Base-by-base conservation (phyloP, 2,329 filamentous ascomycete genomes). In the Corinectria fuckeliana region DNA sequence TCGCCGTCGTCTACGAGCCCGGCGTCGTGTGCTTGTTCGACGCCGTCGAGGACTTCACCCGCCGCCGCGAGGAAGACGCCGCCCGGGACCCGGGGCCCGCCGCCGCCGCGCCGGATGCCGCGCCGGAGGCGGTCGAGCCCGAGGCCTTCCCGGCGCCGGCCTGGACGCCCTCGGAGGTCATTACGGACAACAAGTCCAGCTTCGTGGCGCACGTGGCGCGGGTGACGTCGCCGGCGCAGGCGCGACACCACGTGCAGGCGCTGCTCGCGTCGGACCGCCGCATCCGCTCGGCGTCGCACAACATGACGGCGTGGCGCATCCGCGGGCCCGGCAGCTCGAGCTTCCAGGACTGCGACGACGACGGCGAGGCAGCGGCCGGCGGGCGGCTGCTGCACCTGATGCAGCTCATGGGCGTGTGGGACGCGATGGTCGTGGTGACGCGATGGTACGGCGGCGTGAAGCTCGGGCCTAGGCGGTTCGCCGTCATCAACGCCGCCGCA, bases 361-460 rank as follows among this genome's bases (percentile, higher is more conserved):
- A 99, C 74, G 95, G 95, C 2, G 95, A 99, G 82, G 91, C 91
- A 23, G 95, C 95, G 5, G 95, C 95, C 0, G 95, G 95, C 1
- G 88, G 90, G 0, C 84, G 95, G 39, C 77, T 99, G 71, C 77
- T 98, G 60, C 92, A 96, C 78, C 80, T 99, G 26, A 90, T 99
- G 88, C 93, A 97, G 79, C 78, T 97, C 61, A 97, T 97, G 91
- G 91, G 93, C 71, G 82, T 96, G 10, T 97, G 93, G 93, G 87
- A 96, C 75, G 89, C 90, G 14, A 89, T 98, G 80, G 92, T 99
- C 0, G 90, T 99, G 3, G 94, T 99, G 25, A 93, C 91, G 36
- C 81, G 95, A 63, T 99, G 95, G 95, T 99, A 96, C 76, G 95
- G 95, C 4, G 95, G 95, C 1, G 85, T 96, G 58, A 90, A 93